Evolutionary conservation across 495 filamentous ascomycete species (phyloP).

Genomic region (Aspergillus sclerotioniger): DNA sequence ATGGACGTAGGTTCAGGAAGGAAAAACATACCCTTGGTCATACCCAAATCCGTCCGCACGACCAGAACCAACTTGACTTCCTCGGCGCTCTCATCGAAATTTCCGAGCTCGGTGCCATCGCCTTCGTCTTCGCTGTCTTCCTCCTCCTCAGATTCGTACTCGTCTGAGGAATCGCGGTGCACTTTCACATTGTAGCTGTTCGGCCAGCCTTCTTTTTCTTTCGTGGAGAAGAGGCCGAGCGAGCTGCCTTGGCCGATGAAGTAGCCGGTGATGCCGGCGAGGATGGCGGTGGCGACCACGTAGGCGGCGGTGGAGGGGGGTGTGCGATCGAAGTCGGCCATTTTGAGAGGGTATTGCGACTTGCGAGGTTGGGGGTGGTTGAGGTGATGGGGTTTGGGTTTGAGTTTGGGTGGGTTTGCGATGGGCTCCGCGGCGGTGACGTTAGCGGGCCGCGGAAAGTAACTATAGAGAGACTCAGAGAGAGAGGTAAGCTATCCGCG

Average conservation of each 20-base stretch:
- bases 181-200: slow-evolving; percentile 53
- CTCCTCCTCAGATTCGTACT: slow-evolving; percentile 23
- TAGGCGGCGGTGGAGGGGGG: slow-evolving; percentile 49
- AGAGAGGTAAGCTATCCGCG: no score
- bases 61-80: slow-evolving; percentile 94
- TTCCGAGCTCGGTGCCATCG: slow-evolving; percentile 41
- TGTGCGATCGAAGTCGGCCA: slow-evolving; percentile 42
- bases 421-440: slow-evolving; percentile 3
- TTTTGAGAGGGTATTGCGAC: no score
- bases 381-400: neutral
- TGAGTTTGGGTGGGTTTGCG: neutral
- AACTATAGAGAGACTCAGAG: no score
- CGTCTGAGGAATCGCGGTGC: slow-evolving; percentile 46
- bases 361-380: slow-evolving; percentile 2
- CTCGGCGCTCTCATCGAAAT: slow-evolving; percentile 56
- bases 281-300: slow-evolving; percentile 61
- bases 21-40: slow-evolving; percentile 82
- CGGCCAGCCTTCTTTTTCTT: slow-evolving; percentile 46
- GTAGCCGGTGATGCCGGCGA: slow-evolving; percentile 66
- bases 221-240: slow-evolving; percentile 42
- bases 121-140: slow-evolving; percentile 42
- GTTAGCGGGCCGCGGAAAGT: neutral
- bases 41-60: slow-evolving; percentile 88
- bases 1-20: slow-evolving; percentile 1
- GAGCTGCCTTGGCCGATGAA: slow-evolving; percentile 55